Conservation (phyloP, 495 filamentous ascomycete species). For the Xylaria scruposa region DNA sequence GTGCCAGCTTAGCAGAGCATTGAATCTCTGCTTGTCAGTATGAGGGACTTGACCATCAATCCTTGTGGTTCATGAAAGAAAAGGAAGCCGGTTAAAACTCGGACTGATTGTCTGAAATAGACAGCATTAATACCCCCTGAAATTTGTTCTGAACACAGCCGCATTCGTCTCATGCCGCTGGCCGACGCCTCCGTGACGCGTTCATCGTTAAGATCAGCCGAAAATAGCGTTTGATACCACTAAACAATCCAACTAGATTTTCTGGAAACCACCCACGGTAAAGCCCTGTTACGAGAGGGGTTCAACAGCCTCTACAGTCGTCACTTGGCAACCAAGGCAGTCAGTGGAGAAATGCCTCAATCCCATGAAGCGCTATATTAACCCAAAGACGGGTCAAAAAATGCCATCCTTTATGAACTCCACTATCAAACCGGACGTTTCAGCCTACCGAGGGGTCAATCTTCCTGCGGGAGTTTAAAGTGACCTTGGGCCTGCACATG, state of each 20-base stretch:
- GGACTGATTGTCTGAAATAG: background rate
- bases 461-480: conserved; percentile 16
- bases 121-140: background rate
- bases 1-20: background rate
- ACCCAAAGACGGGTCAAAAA: background rate
- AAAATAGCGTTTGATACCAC: conserved; percentile 2
- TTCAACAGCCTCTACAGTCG: background rate
- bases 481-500: background rate
- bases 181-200: conserved; percentile 21
- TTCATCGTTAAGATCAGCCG: conserved; percentile 3
- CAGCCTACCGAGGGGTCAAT: conserved; percentile 22
- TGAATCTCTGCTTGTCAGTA: background rate
- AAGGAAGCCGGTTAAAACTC: background rate
- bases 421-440: conserved; percentile 24
- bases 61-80: background rate
- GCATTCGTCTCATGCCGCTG: conserved; percentile 13
- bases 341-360: conserved; percentile 16
- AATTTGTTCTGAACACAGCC: conserved; percentile 13
- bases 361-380: conserved; percentile 1
- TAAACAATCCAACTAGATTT: background rate
- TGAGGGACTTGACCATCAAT: background rate
- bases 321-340: background rate
- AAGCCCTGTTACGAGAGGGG: background rate
- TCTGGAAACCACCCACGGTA: background rate
- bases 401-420: background rate